Conservation (phyloP, 768 basidiomycete species). For the Mycena galericulata region DNA sequence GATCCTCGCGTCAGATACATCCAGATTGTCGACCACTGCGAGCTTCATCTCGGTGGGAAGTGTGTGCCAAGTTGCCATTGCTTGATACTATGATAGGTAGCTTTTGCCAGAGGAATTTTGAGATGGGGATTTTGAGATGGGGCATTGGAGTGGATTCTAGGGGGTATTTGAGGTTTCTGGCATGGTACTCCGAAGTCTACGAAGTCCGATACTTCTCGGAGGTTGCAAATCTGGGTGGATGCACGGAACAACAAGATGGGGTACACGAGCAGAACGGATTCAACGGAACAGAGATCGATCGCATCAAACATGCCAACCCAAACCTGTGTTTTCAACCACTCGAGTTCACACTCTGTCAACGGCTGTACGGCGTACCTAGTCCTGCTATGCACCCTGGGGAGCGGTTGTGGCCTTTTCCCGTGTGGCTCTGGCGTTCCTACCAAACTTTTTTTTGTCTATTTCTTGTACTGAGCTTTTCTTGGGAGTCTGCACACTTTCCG, state of each 20-base stretch:
- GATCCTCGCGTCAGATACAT: slow-evolving; percentile 54
- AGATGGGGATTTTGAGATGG: slow-evolving; percentile 16
- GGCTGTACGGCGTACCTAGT: neutral
- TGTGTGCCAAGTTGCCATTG: slow-evolving; percentile 57
- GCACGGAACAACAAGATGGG: slow-evolving; percentile 4
- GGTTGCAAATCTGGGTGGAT: slow-evolving; percentile 26
- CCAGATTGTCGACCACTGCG: slow-evolving; percentile 64
- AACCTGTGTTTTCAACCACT: neutral
- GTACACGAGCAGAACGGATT: no score
- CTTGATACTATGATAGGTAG: slow-evolving; percentile 29
- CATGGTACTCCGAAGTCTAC: slow-evolving; percentile 24
- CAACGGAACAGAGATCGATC: slow-evolving; percentile 17
- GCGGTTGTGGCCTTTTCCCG: neutral
- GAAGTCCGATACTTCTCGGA: slow-evolving; percentile 29
- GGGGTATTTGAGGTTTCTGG: slow-evolving; percentile 29
- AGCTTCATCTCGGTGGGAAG: slow-evolving; percentile 79
- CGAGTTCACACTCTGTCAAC: neutral
- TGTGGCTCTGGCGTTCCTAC: neutral
- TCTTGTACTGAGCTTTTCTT: neutral
- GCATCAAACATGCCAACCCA: slow-evolving; percentile 18
- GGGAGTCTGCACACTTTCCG: slow-evolving; percentile 15
- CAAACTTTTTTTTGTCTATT: neutral
- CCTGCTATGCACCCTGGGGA: neutral
- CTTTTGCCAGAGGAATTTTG: neutral
- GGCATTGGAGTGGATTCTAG: slow-evolving; percentile 17